phyloP scores from a whole-genome alignment of 345 rosid species.

The Citrus cavaleriei region DNA sequence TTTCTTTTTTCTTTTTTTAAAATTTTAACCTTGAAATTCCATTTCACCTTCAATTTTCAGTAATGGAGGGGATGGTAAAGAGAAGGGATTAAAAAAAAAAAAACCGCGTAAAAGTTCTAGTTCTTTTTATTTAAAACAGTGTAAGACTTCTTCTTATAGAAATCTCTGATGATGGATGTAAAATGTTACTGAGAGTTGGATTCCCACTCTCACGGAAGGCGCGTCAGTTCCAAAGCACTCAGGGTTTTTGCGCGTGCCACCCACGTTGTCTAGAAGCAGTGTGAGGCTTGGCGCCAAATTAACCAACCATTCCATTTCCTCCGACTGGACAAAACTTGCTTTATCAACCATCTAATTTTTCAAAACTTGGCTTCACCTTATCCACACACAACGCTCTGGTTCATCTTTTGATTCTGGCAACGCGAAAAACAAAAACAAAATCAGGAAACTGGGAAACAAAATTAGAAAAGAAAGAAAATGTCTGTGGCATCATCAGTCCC shows the following conservation, averaged over 20 bases:
- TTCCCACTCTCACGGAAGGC: neutral
- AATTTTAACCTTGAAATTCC: too few species aligned
- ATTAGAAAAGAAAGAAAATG: conserved; percentile 28
- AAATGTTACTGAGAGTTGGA: neutral
- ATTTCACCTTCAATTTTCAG: too few species aligned
- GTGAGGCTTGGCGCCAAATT: neutral
- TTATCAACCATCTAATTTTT: neutral
- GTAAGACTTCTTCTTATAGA: too few species aligned
- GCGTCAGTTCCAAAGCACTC: neutral
- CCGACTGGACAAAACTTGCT: neutral
- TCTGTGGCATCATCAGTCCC: conserved; percentile 67
- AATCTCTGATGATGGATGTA: too few species aligned
- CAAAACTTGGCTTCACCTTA: conserved; percentile 43
- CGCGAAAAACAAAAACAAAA: neutral
- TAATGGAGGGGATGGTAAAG: too few species aligned
- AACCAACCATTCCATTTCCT: neutral
- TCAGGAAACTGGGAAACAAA: neutral
- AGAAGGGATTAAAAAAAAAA: too few species aligned
- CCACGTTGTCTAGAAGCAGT: neutral
- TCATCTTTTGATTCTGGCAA: conserved; percentile 3
- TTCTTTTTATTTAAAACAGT: too few species aligned
- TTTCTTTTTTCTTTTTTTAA: too few species aligned
- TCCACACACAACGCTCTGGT: conserved; percentile 31
- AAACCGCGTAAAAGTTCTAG: too few species aligned
- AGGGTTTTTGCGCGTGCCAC: neutral